phyloP scores from a whole-genome alignment of 768 basidiomycete genomes.

The Erythrobasidium yunnanense region DNA sequence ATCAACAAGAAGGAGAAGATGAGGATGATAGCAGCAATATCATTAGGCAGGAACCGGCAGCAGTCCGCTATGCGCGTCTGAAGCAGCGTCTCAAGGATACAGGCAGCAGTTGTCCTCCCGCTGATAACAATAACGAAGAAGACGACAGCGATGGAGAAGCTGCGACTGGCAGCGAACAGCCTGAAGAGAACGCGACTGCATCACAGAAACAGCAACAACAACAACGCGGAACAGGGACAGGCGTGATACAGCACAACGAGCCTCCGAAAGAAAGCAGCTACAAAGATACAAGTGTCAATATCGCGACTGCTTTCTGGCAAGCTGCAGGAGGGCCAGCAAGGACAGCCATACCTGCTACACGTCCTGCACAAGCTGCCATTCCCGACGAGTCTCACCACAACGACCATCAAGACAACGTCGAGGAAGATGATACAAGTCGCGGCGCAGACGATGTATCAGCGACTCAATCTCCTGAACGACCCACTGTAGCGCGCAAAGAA shows the following conservation, averaged over 20 bases:
- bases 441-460: no score
- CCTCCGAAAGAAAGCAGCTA: background rate
- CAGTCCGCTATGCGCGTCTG: background rate
- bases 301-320: slow-evolving; percentile 67
- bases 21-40: no score
- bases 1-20: no score
- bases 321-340: slow-evolving; percentile 46
- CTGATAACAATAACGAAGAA: background rate
- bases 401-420: no score
- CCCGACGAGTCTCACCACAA: no score
- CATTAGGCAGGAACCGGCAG: background rate
- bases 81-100: background rate
- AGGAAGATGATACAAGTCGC: no score
- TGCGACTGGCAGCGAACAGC: background rate
- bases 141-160: background rate
- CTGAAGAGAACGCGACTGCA: background rate
- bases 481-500: background rate
- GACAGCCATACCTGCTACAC: background rate
- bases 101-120: background rate
- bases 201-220: background rate
- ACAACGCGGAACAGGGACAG: slow-evolving; percentile 3
- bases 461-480: no score
- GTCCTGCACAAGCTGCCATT: background rate
- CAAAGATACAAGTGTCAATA: slow-evolving; percentile 64
- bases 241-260: background rate